Percentiles rank a stretch among this genome's conserved stretches.
Conservation (phyloP, 805 yeast species). For the Candida takata region DNA sequence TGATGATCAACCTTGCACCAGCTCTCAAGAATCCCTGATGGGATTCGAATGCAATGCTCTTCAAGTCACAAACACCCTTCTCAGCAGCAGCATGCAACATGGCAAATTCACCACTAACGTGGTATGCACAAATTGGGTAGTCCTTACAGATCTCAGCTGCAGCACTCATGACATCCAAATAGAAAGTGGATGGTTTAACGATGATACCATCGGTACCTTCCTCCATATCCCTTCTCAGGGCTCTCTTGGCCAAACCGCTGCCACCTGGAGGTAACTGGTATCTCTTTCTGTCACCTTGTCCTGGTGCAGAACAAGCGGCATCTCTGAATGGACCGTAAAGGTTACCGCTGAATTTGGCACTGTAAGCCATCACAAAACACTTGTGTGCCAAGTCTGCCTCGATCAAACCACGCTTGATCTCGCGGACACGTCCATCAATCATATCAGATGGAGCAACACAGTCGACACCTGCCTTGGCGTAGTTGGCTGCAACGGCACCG, state of each 20-base stretch:
- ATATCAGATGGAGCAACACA: constrained; percentile 96
- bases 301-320: constrained; percentile 90
- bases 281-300: constrained; percentile 83
- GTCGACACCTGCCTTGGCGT: constrained; percentile 93
- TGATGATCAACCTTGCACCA: constrained; percentile 86
- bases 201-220: constrained; percentile 97
- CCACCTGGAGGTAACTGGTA: constrained; percentile 94
- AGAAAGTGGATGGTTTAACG: constrained; percentile 94
- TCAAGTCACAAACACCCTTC: constrained; percentile 84
- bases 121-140: constrained; percentile 90
- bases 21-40: constrained; percentile 92
- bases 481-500: constrained; percentile 91
- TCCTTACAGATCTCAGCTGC: constrained; percentile 78
- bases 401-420: constrained; percentile 79
- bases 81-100: constrained; percentile 99
- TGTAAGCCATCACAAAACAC: constrained; percentile 84
- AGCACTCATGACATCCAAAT: constrained; percentile 83
- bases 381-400: constrained; percentile 79
- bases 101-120: constrained; percentile 95
- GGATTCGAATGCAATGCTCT: constrained; percentile 70
- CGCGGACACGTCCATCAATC: constrained; percentile 92
- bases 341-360: constrained; percentile 89
- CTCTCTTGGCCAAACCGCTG: constrained; percentile 89
- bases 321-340: constrained; percentile 97
- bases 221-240: constrained; percentile 71